Evolutionary conservation across 2,329 filamentous ascomycete genomes (phyloP).

Genomic region (Magnaporthiopsis rhizophila): DNA sequence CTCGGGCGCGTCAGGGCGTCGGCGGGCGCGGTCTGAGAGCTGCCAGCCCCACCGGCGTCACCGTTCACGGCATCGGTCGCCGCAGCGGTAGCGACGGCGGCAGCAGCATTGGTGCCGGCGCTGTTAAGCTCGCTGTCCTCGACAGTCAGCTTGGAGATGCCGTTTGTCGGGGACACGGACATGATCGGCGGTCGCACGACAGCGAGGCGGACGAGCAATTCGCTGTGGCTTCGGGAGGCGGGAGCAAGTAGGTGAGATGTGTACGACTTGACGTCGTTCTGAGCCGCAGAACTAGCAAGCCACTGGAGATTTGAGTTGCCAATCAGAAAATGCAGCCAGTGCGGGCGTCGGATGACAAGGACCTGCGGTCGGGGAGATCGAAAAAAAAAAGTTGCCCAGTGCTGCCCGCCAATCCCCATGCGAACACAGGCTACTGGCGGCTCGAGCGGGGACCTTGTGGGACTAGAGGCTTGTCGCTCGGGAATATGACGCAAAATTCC

Average conservation of each 20-base stretch:
- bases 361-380: background rate
- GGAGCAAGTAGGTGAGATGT: background rate
- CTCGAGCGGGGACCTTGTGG: background rate
- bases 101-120: background rate
- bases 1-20: background rate
- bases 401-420: background rate
- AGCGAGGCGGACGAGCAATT: background rate
- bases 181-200: background rate
- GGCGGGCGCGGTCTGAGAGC: background rate
- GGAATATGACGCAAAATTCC: conserved; percentile 6
- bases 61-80: background rate
- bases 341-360: background rate
- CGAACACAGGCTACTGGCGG: background rate
- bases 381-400: background rate
- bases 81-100: background rate
- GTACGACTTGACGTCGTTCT: background rate
- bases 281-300: too few species aligned
- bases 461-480: background rate
- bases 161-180: conserved; percentile 4
- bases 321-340: background rate
- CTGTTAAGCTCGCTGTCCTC: background rate
- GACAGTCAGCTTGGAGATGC: conserved; percentile 6
- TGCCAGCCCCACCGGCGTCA: background rate
- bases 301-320: background rate
- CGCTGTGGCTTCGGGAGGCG: background rate